Conservation (phyloP, 139 green algal species). For the Parachlorella kessleri region DNA sequence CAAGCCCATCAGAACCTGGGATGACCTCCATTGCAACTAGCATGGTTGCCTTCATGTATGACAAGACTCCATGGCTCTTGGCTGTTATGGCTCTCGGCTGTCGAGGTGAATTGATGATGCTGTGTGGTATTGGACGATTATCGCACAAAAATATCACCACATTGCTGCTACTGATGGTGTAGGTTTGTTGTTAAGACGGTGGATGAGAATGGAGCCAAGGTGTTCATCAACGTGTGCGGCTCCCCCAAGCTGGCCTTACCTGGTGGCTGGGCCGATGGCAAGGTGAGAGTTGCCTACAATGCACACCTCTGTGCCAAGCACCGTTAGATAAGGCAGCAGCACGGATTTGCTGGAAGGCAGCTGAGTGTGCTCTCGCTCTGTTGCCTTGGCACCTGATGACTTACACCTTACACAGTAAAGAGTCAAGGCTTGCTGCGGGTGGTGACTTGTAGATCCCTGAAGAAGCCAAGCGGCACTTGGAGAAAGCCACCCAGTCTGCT, state of each 20-base stretch:
- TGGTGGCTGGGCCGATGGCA: conserved; percentile 48
- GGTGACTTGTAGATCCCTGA: conserved; percentile 3
- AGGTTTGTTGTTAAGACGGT: conserved; percentile 78
- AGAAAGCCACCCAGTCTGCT: background rate
- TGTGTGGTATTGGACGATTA: background rate
- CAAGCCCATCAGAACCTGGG: no score
- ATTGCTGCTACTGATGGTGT: background rate
- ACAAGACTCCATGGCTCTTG: background rate
- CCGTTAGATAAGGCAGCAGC: no score
- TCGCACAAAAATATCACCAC: background rate
- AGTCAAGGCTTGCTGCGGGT: background rate
- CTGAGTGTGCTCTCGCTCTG: background rate
- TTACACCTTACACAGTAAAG: background rate
- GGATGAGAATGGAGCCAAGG: conserved; percentile 57
- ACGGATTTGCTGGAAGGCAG: background rate
- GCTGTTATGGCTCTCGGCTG: no score
- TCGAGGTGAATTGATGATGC: no score
- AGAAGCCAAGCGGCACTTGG: conserved; percentile 5
- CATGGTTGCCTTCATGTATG: background rate
- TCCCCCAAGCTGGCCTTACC: conserved; percentile 53
- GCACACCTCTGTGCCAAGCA: no score
- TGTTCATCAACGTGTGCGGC: conserved; percentile 81
- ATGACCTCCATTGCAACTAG: background rate
- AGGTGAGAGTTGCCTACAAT: no score
- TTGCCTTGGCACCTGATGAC: background rate